Conservation (phyloP, 148 eudicot genomes). For the Arbutus unedo region DNA sequence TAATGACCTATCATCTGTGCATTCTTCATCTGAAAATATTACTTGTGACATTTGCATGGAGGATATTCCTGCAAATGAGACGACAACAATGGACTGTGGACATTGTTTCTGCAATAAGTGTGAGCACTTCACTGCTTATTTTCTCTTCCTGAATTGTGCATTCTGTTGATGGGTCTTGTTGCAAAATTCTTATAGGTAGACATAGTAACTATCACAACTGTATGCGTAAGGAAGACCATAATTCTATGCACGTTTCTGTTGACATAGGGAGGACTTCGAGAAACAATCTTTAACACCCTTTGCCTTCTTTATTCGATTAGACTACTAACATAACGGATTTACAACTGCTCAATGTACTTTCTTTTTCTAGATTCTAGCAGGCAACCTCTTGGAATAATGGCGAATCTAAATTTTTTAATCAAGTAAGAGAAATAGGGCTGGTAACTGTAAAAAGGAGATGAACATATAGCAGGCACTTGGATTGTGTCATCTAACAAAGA, state of each 20-base stretch:
- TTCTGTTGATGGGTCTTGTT: background rate
- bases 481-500: background rate
- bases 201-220: background rate
- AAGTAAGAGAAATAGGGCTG: background rate
- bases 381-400: background rate
- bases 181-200: background rate
- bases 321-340: background rate
- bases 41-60: slow-evolving; percentile 60
- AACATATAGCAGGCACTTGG: background rate
- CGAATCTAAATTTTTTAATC: background rate
- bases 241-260: background rate
- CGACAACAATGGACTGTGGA: slow-evolving; percentile 66
- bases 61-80: slow-evolving; percentile 35
- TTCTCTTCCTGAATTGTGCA: background rate
- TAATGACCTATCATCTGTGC: slow-evolving; percentile 23
- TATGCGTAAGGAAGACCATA: background rate
- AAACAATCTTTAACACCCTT: background rate
- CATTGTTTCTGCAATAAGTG: slow-evolving; percentile 70
- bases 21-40: slow-evolving; percentile 26
- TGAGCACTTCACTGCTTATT: slow-evolving; percentile 25
- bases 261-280: background rate
- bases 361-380: background rate
- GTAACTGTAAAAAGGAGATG: background rate
- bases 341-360: background rate
- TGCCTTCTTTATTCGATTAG: background rate